Conservation (phyloP, 2,329 filamentous ascomycete genomes). For the Colletotrichum caudatum region DNA sequence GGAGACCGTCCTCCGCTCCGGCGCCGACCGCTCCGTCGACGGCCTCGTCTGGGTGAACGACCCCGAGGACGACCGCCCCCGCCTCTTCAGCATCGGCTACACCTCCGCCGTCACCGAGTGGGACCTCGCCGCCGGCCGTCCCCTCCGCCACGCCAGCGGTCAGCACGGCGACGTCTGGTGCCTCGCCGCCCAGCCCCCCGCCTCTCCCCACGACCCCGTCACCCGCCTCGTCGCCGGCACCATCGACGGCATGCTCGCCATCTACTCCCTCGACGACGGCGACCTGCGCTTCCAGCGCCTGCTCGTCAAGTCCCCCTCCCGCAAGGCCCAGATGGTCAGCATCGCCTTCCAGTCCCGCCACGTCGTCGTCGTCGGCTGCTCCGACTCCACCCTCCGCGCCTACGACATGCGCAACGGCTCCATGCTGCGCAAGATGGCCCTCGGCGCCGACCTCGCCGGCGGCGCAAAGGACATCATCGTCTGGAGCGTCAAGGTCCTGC, state of each 20-base stretch:
- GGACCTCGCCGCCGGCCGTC: conserved; percentile 84
- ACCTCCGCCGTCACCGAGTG: conserved; percentile 94
- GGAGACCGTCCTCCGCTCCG: conserved; percentile 86
- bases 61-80: conserved; percentile 76
- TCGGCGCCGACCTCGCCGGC: conserved; percentile 82
- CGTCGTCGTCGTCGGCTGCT: conserved; percentile 88
- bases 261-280: conserved; percentile 87
- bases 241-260: conserved; percentile 87
- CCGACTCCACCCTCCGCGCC: conserved; percentile 94
- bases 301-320: conserved; percentile 80
- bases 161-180: conserved; percentile 99
- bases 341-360: conserved; percentile 89
- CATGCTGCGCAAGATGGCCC: conserved; percentile 82
- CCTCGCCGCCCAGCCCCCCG: conserved; percentile 82
- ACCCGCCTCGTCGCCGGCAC: conserved; percentile 85
- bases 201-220: conserved; percentile 47
- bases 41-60: conserved; percentile 93
- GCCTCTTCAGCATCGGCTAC: conserved; percentile 96
- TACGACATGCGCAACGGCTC: conserved; percentile 87
- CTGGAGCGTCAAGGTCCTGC: conserved; percentile 91
- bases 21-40: conserved; percentile 88
- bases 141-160: conserved; percentile 85
- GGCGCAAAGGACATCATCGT: conserved; percentile 88
- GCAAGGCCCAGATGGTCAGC: conserved; percentile 90
- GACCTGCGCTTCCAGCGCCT: conserved; percentile 84